phyloP scores from a whole-genome alignment of 768 basidiomycete species.

The Boletus pseudopeckii region DNA sequence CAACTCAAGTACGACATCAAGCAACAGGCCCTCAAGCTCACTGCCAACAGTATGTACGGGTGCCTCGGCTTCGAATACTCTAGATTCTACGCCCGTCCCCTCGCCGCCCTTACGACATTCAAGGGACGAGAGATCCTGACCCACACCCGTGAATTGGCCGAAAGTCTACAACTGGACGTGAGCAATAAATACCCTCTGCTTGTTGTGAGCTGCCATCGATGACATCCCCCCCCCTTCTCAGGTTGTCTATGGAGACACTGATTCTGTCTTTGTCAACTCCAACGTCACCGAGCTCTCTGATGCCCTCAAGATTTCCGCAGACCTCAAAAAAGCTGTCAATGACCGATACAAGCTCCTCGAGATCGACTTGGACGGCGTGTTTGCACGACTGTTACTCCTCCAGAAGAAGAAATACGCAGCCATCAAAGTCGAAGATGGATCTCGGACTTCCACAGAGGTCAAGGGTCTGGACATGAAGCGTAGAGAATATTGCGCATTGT shows the following conservation, averaged over 20 bases:
- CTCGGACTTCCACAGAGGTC: conserved; percentile 76
- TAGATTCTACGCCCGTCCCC: conserved; percentile 90
- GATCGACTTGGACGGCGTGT: conserved; percentile 93
- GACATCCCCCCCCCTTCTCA: conserved; percentile 29
- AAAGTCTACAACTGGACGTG: conserved; percentile 85
- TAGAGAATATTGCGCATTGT: conserved; percentile 88
- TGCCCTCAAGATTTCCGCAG: conserved; percentile 85
- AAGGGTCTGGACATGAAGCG: conserved; percentile 99
- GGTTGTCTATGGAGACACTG: conserved; percentile 99
- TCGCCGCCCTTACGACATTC: conserved; percentile 96
- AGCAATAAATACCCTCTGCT: conserved; percentile 25
- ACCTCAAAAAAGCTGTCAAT: conserved; percentile 96
- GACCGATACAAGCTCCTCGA: conserved; percentile 93
- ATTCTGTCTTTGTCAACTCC: conserved; percentile 98
- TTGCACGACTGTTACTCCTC: conserved; percentile 85
- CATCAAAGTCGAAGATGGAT: conserved; percentile 85
- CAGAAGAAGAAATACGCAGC: conserved; percentile 99
- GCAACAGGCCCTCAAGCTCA: conserved; percentile 94
- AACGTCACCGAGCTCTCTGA: conserved; percentile 85
- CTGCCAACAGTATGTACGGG: conserved; percentile 99
- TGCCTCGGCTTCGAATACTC: conserved; percentile 98
- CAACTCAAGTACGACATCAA: conserved; percentile 87
- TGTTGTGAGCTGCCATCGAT: background rate
- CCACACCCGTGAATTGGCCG: conserved; percentile 88
- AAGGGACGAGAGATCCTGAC: conserved; percentile 98